These are phyloP conservation scores for Sphagnum magellanicum DNA, from an alignment of 228 moss, liverwort and hornwort genomes.

Conservation along the genomic window DNA sequence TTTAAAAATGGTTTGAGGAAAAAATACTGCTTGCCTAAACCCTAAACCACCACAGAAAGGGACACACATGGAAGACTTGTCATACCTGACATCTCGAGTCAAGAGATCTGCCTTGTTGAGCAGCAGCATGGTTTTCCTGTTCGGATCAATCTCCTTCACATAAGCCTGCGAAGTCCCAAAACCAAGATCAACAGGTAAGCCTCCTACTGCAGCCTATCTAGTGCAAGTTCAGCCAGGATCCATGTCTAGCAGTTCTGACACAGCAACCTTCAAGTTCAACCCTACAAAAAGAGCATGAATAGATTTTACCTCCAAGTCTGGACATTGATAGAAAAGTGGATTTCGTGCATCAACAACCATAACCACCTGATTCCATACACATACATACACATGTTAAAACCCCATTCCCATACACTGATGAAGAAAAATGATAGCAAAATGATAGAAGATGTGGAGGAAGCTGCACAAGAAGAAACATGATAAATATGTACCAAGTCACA, in stretches of 20 bases:
- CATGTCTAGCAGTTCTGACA: too few relatives aligned
- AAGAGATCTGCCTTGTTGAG: conserved; percentile 89
- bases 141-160: conserved; percentile 69
- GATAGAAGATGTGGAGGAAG: too few relatives aligned
- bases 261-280: too few relatives aligned
- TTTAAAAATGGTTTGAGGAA: too few relatives aligned
- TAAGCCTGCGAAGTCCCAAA: conserved; percentile 42
- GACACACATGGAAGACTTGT: background rate
- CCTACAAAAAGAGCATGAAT: background rate
- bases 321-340: conserved; percentile 90
- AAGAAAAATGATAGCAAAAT: too few relatives aligned
- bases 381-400: too few relatives aligned
- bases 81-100: conserved; percentile 46
- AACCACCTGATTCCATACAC: conserved; percentile 48
- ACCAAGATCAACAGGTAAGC: too few relatives aligned
- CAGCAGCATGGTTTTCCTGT: conserved; percentile 78
- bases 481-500: conserved; percentile 70
- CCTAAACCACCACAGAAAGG: too few relatives aligned
- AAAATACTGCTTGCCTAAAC: too few relatives aligned
- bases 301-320: conserved; percentile 77
- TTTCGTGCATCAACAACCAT: conserved; percentile 91
- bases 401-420: too few relatives aligned
- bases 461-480: background rate
- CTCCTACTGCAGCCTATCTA: too few relatives aligned
- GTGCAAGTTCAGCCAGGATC: too few relatives aligned